A percentile compares a stretch with the other conserved stretches of the same genome.
phyloP scores from a whole-genome alignment of 1,284 basidiomycete genomes.

The Pterulicium gracile region DNA sequence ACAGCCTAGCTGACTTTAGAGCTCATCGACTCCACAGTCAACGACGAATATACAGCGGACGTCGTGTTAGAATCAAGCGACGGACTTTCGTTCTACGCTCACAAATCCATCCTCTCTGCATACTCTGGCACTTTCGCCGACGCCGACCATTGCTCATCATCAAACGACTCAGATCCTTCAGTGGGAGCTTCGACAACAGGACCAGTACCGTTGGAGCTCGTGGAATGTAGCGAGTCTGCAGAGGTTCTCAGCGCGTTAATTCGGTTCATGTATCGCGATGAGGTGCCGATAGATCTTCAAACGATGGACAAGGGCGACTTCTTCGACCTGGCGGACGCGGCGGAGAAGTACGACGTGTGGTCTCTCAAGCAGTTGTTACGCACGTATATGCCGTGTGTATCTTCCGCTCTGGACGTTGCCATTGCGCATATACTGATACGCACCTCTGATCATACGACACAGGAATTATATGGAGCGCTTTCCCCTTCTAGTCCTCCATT shows the following conservation, averaged over 20 bases:
- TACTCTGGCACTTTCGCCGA: background rate
- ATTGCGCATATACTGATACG: background rate
- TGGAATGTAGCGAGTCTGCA: background rate
- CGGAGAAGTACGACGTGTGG: background rate
- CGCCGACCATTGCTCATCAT: background rate
- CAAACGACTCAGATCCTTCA: background rate
- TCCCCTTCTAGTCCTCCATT: background rate
- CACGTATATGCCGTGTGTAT: background rate
- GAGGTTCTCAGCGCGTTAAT: background rate
- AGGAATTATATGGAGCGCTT: too few species aligned
- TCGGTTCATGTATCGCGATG: background rate
- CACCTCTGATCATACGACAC: too few species aligned
- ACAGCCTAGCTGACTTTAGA: too few species aligned
- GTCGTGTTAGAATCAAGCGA: background rate
- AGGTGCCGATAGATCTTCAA: background rate
- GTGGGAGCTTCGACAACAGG: too few species aligned
- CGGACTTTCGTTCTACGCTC: background rate
- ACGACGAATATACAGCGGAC: too few species aligned
- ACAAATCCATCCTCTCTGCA: background rate
- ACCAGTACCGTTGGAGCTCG: too few species aligned
- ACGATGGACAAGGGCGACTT: background rate
- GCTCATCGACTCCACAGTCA: too few species aligned
- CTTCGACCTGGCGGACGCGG: background rate
- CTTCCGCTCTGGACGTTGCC: background rate
- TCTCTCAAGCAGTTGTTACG: background rate